A percentile compares a stretch with the other conserved stretches of the same genome.
These are phyloP conservation scores for Fraxinus albicans DNA, from an alignment of 305 asterid species.

Conservation along the genomic window DNA sequence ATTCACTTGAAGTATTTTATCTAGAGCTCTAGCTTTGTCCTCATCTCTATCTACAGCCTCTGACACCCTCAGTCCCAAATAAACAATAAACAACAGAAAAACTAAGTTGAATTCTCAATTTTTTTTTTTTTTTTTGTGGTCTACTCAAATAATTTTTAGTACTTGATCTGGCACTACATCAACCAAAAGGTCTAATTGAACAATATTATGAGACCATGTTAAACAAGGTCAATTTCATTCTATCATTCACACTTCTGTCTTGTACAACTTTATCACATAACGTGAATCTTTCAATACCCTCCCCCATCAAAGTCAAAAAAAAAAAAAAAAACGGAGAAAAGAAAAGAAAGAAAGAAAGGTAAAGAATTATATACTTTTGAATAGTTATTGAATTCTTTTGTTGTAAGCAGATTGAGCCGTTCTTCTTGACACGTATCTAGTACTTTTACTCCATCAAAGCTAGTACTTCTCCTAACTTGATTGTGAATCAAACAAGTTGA, in stretches of 20 bases:
- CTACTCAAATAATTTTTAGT: neutral
- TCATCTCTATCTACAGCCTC: neutral
- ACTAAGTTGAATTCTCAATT: neutral
- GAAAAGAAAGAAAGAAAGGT: neutral
- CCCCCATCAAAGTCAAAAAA: slow-evolving; percentile 2
- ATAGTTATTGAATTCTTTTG: slow-evolving; percentile 1
- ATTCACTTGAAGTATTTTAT: neutral
- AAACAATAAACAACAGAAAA: neutral
- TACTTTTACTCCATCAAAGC: slow-evolving; percentile 3
- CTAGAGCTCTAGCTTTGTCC: neutral
- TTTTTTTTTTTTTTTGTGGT: neutral
- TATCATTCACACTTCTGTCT: neutral
- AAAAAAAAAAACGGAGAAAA: neutral
- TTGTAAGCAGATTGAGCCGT: slow-evolving; percentile 16
- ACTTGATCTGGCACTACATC: neutral
- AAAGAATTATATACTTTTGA: slow-evolving; percentile 1
- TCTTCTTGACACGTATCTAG: neutral
- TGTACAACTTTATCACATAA: neutral
- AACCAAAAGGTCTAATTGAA: neutral
- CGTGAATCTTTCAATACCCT: neutral
- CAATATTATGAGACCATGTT: neutral
- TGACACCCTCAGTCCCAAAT: neutral
- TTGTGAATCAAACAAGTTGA: neutral
- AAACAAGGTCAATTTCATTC: neutral
- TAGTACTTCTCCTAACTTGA: neutral